Evolutionary conservation across 2,329 filamentous ascomycete genomes (phyloP), one percentile per base, ranked within the genome.

Genomic region (Pseudogymnoascus sp.): DNA sequence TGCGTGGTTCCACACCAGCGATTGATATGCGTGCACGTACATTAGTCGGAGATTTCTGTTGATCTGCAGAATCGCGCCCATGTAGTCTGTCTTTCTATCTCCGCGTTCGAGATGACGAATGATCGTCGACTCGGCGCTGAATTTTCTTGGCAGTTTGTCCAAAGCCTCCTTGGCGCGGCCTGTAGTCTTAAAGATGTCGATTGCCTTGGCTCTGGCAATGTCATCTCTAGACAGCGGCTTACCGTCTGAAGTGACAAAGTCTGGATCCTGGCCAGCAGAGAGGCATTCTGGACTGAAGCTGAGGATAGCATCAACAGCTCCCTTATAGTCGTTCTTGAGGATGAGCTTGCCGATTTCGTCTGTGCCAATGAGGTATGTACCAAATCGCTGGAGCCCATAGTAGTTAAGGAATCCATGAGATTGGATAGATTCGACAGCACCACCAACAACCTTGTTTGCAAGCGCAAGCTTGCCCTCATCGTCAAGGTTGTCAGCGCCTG

Each of bases 21-120:
- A 96, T 75, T 99, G 95, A 76, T 97, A 97, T 4, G 95, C 93
- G 74, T 99, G 95, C 15, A 96, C 87, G 73, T 97, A 99, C 89
- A 99, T 97, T 64, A 91, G 84, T 47, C 92, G 85, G 70, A 97
- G 80, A 60, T 90, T 91, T 17, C 93, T 84, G 23, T 89, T 89
- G 66, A 99, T 93, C 62, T 83, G 82, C 72, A 88, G 83, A 61
- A 99, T 76, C 0, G 95, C 91, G 23, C 93, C 93, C 65, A 90
- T 82, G 73, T 85, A 95, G 76, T 99, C 93, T 21, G 81, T 79
- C 57, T 62, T 75, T 71, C 40, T 42, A 64, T 26, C 72, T 71
- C 76, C 72, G 47, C 78, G 76, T 63, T 78, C 76, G 4, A 97
- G 83, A 70, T 96, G 90, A 63, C 87, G 85, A 65, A 99, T 89